A percentile compares a stretch with the other conserved stretches of the same genome.
Conservation (phyloP, 306 rosid species). For the Lathyrus oleraceus region DNA sequence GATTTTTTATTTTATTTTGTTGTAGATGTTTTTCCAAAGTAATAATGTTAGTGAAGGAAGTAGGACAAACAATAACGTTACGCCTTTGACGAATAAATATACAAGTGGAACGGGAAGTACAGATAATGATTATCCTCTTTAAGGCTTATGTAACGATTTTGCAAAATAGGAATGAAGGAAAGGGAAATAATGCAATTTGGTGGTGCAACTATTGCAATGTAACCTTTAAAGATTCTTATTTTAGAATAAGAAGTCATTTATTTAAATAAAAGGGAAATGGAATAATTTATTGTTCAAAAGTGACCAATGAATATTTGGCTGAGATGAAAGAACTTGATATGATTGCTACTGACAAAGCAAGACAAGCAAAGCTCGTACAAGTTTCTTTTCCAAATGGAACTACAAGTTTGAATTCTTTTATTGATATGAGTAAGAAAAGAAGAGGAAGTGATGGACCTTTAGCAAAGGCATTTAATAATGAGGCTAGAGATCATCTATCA, state of each 20-base stretch:
- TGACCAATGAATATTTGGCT: no score
- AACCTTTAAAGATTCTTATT: no score
- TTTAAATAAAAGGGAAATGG: no score
- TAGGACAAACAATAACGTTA: no score
- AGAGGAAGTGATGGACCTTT: not conserved
- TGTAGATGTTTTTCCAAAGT: no score
- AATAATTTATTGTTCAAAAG: no score
- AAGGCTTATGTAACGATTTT: not conserved
- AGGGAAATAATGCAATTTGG: not conserved
- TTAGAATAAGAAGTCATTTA: no score
- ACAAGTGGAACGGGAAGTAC: not conserved
- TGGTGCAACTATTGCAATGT: not conserved
- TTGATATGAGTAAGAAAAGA: not conserved
- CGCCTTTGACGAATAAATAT: not conserved
- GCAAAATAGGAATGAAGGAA: not conserved
- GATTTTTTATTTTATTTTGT: no score
- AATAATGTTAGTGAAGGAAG: no score
- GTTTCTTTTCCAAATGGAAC: not conserved
- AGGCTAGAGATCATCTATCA: not conserved
- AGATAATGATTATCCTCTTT: not conserved
- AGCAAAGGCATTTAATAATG: not conserved
- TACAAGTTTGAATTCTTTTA: not conserved
- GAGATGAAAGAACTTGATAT: conserved; percentile 2
- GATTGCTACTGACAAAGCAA: no score
- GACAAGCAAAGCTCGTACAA: not conserved